Base-by-base conservation (phyloP, 2,329 filamentous ascomycete genomes). In the Daldinia sp. region DNA sequence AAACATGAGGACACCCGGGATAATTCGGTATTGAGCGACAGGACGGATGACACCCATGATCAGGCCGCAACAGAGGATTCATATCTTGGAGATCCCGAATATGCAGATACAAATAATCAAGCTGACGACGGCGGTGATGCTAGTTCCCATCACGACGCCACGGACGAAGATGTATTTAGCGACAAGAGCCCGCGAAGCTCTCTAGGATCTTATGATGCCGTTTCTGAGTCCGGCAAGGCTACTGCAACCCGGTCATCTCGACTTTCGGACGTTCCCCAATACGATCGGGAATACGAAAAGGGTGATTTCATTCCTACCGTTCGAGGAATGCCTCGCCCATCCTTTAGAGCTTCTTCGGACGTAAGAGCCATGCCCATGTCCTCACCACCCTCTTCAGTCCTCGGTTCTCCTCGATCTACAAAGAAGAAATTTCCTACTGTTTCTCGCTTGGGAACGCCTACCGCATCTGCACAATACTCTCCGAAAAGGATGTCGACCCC, bases 341-440 rank as follows among this genome's bases (percentile, higher is more conserved):
- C 86, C 1, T 92, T 93, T 73, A 83, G 89, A 48, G 90, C 89
- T 10, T 86, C 90, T 0, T 90, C 89, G 1, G 88, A 87, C 10
- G 85, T 92, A 6, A 86, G 87, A 50, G 87, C 88, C 1, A 83
- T 92, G 77, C 90, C 92, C 68, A 90, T 92, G 87, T 84, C 85
- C 1, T 91, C 89, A 0, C 89, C 88, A 0, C 79, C 87, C 0
- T 79, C 82, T 0, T 88, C 87, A 0, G 75, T 76, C 34, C 74
- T 77, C 19, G 82, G 81, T n/a, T 85, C 86, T 2, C 81, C 85
- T 5, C 81, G 84, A 8, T 84, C 85, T 0, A 75, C 77, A n/a
- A 85, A 85, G 63, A 82, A 81, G 23, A 75, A 75, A 8, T 72
- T 82, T 51, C 80, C 82, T 1, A 82, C 83, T 1, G 79, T 83